phyloP scores from a whole-genome alignment of 345 rosid species.

The Heritiera fomes region DNA sequence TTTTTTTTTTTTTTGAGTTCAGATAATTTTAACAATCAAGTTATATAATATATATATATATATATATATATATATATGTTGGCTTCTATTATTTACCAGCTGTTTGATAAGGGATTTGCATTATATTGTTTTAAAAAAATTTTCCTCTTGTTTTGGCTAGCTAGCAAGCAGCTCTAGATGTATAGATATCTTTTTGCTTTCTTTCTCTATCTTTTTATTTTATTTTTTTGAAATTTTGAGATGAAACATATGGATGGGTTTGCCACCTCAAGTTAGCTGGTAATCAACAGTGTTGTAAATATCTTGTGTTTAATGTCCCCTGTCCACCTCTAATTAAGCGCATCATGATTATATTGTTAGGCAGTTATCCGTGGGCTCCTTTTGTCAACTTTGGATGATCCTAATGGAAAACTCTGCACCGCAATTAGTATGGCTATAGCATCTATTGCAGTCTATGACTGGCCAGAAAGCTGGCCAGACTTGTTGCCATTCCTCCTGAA shows the following conservation, averaged over 20 bases:
- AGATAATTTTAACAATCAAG: background rate
- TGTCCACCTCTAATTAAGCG: background rate
- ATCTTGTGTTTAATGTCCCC: conserved; percentile 2
- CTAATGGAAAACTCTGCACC: conserved; percentile 77
- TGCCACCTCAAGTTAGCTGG: background rate
- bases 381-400: conserved; percentile 69
- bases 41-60: background rate
- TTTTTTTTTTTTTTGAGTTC: background rate
- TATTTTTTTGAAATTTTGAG: background rate
- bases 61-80: background rate
- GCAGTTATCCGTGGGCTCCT: conserved; percentile 70
- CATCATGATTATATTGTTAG: conserved; percentile 42
- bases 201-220: background rate
- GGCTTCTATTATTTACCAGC: background rate
- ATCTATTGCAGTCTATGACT: conserved; percentile 74
- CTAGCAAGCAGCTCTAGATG: background rate
- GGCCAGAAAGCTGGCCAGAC: conserved; percentile 96
- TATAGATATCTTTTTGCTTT: background rate
- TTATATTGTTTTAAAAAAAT: background rate
- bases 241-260: background rate
- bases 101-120: background rate
- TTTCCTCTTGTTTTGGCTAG: background rate
- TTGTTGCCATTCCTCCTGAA: conserved; percentile 72
- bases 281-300: background rate
- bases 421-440: conserved; percentile 88